Evolutionary conservation across 768 basidiomycete species (phyloP), one percentile per base, ranked within the genome.

Genomic region (Amanita molliuscula): DNA sequence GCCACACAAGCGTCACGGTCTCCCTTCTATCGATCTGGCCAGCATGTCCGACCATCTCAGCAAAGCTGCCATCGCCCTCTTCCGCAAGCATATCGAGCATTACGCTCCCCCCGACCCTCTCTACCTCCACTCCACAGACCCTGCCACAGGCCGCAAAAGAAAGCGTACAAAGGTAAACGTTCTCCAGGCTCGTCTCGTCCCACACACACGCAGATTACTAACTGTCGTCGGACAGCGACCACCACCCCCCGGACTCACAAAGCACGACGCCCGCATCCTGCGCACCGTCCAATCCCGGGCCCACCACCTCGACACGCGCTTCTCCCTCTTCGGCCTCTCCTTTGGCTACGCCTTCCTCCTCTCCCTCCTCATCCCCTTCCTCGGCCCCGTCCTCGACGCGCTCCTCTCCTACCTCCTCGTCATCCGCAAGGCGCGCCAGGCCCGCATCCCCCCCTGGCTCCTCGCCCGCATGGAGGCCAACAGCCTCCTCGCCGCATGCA

Each of bases 341-440:
- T 91, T 95, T 53, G 93, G 93, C 0, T 93, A 84, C 84, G 79
- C 88, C 0, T 86, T 90, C 66, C 62, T 88, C 58, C 84, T 92
- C 61, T 83, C 84, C 0, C 71, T 88, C 15, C 62, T 88, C 15
- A 62, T 91, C 40, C 88, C 88, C 6, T 66, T 81, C 31, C 74
- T 77, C 0, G 89, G 88, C 13, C 84, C 88, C 57, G 67, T 78
- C 26, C 71, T 78, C 1, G 79, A 84, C 56, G 73, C 75, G 4
- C 38, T 64, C 2, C 72, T 93, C 50, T 82, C 88, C 65, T 90
- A 94, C 65, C 56, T 69, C 40, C 80, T 95, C 52, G 78, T 96
- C 50, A 66, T 94, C 4, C 75, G 77, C 51, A 89, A 88, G 50
- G 81, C 89, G 1, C 74, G 76, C 10, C 63, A 88, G 59, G 84